Evolutionary conservation across 345 rosid genomes (phyloP).

Genomic region (Linum trigynum): DNA sequence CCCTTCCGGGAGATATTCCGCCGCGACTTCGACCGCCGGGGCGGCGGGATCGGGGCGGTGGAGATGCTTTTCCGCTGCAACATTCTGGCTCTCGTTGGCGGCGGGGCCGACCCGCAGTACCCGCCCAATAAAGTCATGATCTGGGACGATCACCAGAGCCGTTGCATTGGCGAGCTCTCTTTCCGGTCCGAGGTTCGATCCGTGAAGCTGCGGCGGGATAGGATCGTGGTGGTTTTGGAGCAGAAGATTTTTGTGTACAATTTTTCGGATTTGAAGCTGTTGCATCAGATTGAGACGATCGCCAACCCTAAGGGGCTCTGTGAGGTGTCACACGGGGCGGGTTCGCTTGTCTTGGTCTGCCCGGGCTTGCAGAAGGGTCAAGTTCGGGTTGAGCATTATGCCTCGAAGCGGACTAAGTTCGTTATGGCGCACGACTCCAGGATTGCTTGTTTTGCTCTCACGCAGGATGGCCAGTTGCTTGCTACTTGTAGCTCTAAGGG

Average conservation of each 20-base stretch:
- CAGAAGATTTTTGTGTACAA: slow-evolving; percentile 86
- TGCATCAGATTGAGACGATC: slow-evolving; percentile 87
- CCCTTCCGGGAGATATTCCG: slow-evolving; percentile 92
- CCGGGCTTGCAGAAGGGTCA: slow-evolving; percentile 89
- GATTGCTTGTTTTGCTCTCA: slow-evolving; percentile 73
- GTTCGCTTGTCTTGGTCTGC: slow-evolving; percentile 69
- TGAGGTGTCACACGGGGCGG: slow-evolving; percentile 74
- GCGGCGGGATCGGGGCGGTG: slow-evolving; percentile 63
- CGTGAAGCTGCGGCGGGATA: slow-evolving; percentile 66
- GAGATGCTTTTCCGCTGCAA: slow-evolving; percentile 93
- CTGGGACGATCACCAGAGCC: slow-evolving; percentile 89
- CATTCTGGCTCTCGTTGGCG: slow-evolving; percentile 85
- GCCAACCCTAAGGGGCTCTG: slow-evolving; percentile 86
- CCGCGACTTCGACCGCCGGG: slow-evolving; percentile 69
- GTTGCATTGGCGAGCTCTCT: slow-evolving; percentile 79
- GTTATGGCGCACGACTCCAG: slow-evolving; percentile 92
- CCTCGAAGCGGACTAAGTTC: slow-evolving; percentile 76
- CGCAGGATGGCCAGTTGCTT: slow-evolving; percentile 75
- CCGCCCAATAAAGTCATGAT: slow-evolving; percentile 83
- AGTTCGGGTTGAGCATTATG: slow-evolving; percentile 83
- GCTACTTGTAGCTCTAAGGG: slow-evolving; percentile 92
- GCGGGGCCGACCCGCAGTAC: slow-evolving; percentile 79
- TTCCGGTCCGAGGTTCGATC: slow-evolving; percentile 83
- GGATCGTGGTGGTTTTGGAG: slow-evolving; percentile 67
- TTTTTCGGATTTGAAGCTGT: slow-evolving; percentile 65